These are phyloP conservation scores for Botryotinia calthae DNA, from an alignment of 2,329 filamentous ascomycete genomes.

Conservation along the genomic window DNA sequence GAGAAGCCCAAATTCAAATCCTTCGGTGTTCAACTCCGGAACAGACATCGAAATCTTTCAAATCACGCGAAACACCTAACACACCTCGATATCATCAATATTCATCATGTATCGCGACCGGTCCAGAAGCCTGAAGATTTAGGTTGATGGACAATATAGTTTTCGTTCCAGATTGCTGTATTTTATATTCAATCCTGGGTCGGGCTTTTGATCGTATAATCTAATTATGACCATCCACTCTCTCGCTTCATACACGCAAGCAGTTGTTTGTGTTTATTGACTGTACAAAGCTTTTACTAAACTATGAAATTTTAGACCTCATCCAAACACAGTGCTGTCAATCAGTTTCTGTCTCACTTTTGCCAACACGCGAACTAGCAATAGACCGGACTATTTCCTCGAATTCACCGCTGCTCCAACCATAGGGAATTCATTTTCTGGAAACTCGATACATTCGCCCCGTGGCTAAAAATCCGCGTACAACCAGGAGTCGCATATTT, in stretches of 20 bases:
- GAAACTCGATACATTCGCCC: background rate
- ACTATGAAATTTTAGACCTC: background rate
- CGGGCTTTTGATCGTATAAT: background rate
- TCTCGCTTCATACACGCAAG: background rate
- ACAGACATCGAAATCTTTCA: background rate
- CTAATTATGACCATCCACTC: background rate
- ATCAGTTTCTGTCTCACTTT: conserved; percentile 4
- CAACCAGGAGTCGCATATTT: background rate
- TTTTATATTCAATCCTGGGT: too few relatives aligned
- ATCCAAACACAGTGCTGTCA: background rate
- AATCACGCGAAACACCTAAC: background rate
- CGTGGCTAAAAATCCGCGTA: background rate
- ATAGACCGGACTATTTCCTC: background rate
- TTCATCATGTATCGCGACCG: background rate
- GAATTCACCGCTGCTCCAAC: background rate
- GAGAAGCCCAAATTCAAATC: background rate
- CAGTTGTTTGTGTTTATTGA: background rate
- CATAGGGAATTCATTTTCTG: background rate
- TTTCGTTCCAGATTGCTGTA: background rate
- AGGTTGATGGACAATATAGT: background rate
- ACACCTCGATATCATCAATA: background rate
- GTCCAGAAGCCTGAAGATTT: background rate
- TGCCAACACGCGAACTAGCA: background rate
- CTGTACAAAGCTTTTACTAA: background rate
- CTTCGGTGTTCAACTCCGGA: background rate